Percentiles rank a stretch among this genome's conserved stretches.
phyloP scores from a whole-genome alignment of 371 early-diverging fungal genomes.

The Ecytonucleospora hepatopenaei region DNA sequence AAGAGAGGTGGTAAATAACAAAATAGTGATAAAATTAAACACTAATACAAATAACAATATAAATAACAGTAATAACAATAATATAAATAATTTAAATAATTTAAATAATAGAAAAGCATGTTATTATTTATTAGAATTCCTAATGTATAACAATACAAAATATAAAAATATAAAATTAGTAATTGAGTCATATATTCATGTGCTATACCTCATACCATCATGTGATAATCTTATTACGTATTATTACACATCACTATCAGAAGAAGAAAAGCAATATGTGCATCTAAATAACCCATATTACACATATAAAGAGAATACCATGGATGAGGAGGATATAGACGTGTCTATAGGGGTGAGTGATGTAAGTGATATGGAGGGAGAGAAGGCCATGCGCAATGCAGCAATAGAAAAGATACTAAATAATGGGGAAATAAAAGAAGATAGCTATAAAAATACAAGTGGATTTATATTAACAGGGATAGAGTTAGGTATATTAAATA shows the following conservation, averaged over 20 bases:
- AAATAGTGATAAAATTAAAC: not conserved
- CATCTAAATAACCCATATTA: not conserved
- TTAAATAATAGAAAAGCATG: not conserved
- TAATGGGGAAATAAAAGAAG: too few species aligned
- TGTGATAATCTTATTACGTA: not conserved
- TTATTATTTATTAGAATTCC: slow-evolving; percentile 5
- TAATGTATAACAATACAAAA: slow-evolving; percentile 1
- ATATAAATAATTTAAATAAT: too few species aligned
- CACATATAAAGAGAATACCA: not conserved
- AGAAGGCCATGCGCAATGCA: not conserved
- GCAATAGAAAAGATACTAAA: too few species aligned
- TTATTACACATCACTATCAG: not conserved
- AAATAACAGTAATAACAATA: too few species aligned
- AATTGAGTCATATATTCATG: not conserved
- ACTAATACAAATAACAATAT: too few species aligned
- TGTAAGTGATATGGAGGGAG: not conserved
- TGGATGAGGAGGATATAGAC: not conserved
- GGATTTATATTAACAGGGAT: not conserved
- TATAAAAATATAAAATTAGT: slow-evolving; percentile 4
- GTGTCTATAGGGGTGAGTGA: not conserved
- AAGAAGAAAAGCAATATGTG: not conserved
- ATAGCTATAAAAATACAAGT: not conserved
- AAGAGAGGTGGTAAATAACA: not conserved
- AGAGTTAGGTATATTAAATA: not conserved
- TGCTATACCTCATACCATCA: not conserved